A percentile compares a stretch with the other conserved stretches of the same genome.
phyloP scores from a whole-genome alignment of 2,329 filamentous ascomycete genomes.

The Calonectria pauciramosa region DNA sequence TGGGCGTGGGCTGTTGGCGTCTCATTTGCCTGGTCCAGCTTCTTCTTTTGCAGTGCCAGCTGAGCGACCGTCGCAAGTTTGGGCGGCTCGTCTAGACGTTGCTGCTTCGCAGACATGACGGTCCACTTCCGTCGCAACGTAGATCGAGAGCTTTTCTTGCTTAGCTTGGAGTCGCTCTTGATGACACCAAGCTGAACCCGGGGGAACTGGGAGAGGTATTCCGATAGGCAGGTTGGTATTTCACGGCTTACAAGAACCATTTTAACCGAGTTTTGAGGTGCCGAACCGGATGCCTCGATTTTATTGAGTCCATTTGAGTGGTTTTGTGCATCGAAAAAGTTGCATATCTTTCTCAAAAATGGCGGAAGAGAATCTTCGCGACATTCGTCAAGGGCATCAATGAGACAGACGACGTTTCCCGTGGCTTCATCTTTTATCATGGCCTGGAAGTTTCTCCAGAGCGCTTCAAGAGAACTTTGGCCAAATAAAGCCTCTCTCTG shows the following conservation, averaged over 20 bases:
- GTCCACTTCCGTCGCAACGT: neutral
- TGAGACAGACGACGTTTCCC: neutral
- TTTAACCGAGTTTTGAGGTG: neutral
- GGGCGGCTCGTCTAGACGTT: neutral
- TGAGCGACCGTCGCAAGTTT: neutral
- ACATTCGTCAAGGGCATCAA: neutral
- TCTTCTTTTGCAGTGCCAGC: neutral
- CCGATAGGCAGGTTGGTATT: neutral
- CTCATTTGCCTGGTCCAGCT: neutral
- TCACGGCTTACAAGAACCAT: neutral
- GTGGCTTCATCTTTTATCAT: neutral
- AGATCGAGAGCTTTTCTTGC: neutral
- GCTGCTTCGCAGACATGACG: neutral
- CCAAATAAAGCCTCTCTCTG: neutral
- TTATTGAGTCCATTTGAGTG: neutral
- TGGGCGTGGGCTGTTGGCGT: too few relatives aligned
- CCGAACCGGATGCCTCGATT: neutral
- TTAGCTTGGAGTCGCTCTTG: neutral
- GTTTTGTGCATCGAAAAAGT: neutral
- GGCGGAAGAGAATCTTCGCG: neutral
- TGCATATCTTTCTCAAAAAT: neutral
- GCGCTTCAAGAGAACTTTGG: neutral
- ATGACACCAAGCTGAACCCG: neutral
- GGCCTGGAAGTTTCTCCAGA: slow-evolving; percentile 1
- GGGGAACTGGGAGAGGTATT: neutral